Percentiles rank a stretch among this genome's conserved stretches.
Conservation (phyloP, 495 filamentous ascomycete species). For the Penicillium verhagenii region DNA sequence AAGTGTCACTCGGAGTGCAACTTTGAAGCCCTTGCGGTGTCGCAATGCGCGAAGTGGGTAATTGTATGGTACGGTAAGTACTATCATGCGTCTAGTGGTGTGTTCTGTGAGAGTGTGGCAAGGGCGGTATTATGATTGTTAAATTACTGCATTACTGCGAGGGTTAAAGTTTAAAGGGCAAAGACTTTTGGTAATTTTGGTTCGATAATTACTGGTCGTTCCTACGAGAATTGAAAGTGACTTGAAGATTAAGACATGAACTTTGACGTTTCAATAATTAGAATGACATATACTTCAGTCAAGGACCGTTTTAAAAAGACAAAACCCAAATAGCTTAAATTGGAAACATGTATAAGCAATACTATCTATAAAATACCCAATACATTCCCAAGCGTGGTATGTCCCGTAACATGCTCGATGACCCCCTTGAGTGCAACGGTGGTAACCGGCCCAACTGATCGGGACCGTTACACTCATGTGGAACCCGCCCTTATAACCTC, state of each 20-base stretch:
- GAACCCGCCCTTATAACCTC: slow-evolving; percentile 21
- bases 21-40: slow-evolving; percentile 31
- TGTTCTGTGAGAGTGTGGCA: neutral
- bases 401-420: slow-evolving; percentile 29
- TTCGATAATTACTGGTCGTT: too few relatives aligned
- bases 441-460: slow-evolving; percentile 36
- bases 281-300: neutral
- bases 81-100: too few relatives aligned
- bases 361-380: too few relatives aligned
- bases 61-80: slow-evolving; percentile 17
- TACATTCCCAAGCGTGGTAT: slow-evolving; percentile 27
- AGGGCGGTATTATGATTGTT: slow-evolving; percentile 3
- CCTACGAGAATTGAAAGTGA: too few relatives aligned
- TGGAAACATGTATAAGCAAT: too few relatives aligned
- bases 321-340: too few relatives aligned
- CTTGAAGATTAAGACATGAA: too few relatives aligned
- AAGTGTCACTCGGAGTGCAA: slow-evolving; percentile 28
- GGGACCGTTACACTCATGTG: slow-evolving; percentile 39
- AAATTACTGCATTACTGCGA: neutral
- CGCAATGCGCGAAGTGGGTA: slow-evolving; percentile 26
- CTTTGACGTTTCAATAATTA: too few relatives aligned
- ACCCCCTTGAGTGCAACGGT: slow-evolving; percentile 44
- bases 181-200: too few relatives aligned
- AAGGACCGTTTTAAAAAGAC: too few relatives aligned
- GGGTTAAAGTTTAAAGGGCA: neutral